Base-by-base conservation (phyloP, 441 rosid genomes). In the Bocquillonia castaneifolia region DNA sequence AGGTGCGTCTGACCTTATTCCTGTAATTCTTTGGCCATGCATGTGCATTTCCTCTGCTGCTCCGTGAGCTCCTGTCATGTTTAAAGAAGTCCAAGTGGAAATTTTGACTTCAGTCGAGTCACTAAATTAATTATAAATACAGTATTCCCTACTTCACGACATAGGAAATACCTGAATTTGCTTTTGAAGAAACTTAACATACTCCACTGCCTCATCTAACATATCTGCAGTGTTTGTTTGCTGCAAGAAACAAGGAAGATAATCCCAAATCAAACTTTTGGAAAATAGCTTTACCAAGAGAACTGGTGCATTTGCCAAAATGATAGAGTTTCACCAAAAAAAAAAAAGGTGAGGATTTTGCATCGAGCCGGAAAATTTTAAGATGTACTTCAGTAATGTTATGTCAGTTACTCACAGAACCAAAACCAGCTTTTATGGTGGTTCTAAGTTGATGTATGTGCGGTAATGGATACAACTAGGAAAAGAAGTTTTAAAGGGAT, bases 181-280 rank as follows among this genome's bases (percentile, higher is more conserved):
- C 72, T 48, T 85, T 71, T 88, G 90, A 74, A 90, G 89, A 78
- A 78, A 67, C 76, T 90, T 90, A 53, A 90, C 93, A 28, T 88
- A 90, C 75, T 84, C 88, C 61, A 88, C 85, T 3, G 96, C 96
- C 77, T 88, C 96, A 53, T 88, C 93, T 72, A 90, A 70, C 96
- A 90, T 90, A 68, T 90, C 96, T 13, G 96, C 89, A 18, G 96
- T 88, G 79, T 88, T 90, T 52, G 92, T 86, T 85, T 90, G 96
- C 96, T 90, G 86, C 78, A 68, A 64, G 57, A n/a, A 40, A 65
- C 4, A 22, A 32, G 61, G 1, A 60, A 18, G 45, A 18, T 62
- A 64, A 45, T 22, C 10, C 55, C 45, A 44, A 23, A 60, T 52
- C 26, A 60, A 64, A 72, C 23, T 25, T 48, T 3, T 39, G 58